Evolutionary conservation across 768 basidiomycete species (phyloP).

Genomic region (Termitomyces sp.): DNA sequence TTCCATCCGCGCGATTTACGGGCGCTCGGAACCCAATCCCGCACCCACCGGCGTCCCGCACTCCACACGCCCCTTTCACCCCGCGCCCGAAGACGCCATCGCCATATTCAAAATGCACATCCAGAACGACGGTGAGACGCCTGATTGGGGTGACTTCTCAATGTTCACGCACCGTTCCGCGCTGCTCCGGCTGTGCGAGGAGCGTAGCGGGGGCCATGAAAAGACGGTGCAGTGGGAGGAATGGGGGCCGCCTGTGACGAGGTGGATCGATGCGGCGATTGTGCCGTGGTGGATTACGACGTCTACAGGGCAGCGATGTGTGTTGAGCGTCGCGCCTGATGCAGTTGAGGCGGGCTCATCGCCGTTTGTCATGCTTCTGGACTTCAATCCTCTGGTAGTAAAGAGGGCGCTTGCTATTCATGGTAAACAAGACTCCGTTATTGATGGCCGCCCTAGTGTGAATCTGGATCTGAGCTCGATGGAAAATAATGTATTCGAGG

Average conservation of each 20-base stretch:
- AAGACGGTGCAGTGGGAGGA: slow-evolving; percentile 3
- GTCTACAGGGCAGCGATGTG: slow-evolving; percentile 19
- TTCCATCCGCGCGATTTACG: slow-evolving; percentile 3
- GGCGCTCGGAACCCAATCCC: slow-evolving; percentile 11
- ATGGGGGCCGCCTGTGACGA: slow-evolving; percentile 20
- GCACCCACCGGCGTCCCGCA: background rate
- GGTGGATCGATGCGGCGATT: slow-evolving; percentile 16
- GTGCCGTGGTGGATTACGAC: slow-evolving; percentile 21
- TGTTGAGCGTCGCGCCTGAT: slow-evolving; percentile 3
- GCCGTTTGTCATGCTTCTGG: background rate
- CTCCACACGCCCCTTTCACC: slow-evolving; percentile 3
- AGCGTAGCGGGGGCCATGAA: background rate
- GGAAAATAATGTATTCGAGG: slow-evolving; percentile 20
- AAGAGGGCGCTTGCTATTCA: background rate
- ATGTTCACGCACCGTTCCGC: slow-evolving; percentile 11
- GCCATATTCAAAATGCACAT: slow-evolving; percentile 11
- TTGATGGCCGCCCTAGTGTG: background rate
- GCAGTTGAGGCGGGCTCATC: background rate
- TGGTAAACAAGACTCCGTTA: background rate
- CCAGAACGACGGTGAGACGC: background rate
- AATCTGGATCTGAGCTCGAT: background rate
- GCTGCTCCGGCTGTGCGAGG: slow-evolving; percentile 3
- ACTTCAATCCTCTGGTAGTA: slow-evolving; percentile 2
- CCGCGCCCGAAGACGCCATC: slow-evolving; percentile 7
- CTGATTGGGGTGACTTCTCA: slow-evolving; percentile 3